Evolutionary conservation across 192 early-diverging fungal genomes (phyloP), one percentile per base, ranked within the genome.

Genomic region (Dispira parvispora): DNA sequence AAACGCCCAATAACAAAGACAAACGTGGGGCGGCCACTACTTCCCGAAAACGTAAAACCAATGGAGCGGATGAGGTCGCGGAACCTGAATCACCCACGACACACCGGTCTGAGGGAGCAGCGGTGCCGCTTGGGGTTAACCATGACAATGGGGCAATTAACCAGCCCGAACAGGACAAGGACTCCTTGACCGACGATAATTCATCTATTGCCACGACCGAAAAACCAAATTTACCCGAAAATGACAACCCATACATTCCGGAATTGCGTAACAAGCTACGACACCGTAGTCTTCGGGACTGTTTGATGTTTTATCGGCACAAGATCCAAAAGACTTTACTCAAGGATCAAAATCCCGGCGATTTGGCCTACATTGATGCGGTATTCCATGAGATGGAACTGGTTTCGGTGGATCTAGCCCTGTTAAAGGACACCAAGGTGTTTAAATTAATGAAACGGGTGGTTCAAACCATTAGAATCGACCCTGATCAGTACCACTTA

Each of bases 391-490:
- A 71, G 64, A 68, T 76, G 16, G 75, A 73, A 46, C 69, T 69
- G 27, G 70, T 71, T 60, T 68, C 72, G 27, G 72, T 76, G 69
- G 73, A 67, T 5, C 60, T 71, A 64, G 75, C 70, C 63, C 62
- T 73, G 63, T 70, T 76, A 43, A 67, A 71, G 62, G 69, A 69
- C 42, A 76, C 75, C 16, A 76, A 76, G 67, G 55, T 76, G n/a
- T 69, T 69, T 43, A 76, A 76, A 55, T 69, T 76, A 11, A 73
- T 76, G 75, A 70, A 70, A 54, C 69, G 72, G 49, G 73, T 76
- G 49, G 71, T 63, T 28, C 53, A 55, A 10, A 26, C 25, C 12
- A 27, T 55, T 18, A 13, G 23, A 13, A 18, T 55, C 25, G 23
- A 20, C 3, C n/a, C 20, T 26, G 53, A 55, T 26, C 16, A 18